Percentiles rank a stretch among this genome's conserved stretches.
phyloP scores from a whole-genome alignment of 345 rosid genomes.

The Pistacia vera region DNA sequence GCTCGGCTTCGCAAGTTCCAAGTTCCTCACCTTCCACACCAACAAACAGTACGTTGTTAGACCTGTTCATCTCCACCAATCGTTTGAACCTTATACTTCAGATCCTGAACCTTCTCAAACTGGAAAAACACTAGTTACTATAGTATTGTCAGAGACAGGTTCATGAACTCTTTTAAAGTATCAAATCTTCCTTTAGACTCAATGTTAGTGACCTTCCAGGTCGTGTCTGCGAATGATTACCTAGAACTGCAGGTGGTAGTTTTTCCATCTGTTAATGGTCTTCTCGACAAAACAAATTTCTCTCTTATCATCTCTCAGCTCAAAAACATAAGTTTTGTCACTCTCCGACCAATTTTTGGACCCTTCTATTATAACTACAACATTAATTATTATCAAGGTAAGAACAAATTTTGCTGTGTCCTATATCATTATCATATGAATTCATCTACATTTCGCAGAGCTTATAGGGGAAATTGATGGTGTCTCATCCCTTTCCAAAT shows the following conservation, averaged over 20 bases:
- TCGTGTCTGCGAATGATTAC: conserved; percentile 40
- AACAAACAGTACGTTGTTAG: too few relatives aligned
- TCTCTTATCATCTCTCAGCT: conserved; percentile 20
- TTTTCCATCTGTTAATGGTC: conserved; percentile 47
- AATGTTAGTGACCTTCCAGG: conserved; percentile 48
- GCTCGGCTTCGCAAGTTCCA: too few relatives aligned
- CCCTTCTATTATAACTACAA: background rate
- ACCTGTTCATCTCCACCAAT: too few relatives aligned
- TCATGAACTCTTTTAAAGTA: conserved; percentile 19
- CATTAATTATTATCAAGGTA: background rate
- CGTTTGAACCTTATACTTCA: conserved; percentile 18
- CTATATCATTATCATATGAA: background rate
- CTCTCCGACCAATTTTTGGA: background rate
- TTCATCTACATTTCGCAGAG: background rate
- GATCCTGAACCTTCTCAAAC: too few relatives aligned
- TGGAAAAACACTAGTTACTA: conserved; percentile 32
- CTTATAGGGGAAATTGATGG: background rate
- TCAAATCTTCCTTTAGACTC: conserved; percentile 60
- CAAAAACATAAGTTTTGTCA: background rate
- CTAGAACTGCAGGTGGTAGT: conserved; percentile 45
- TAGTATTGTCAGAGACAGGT: conserved; percentile 17
- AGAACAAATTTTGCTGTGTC: background rate
- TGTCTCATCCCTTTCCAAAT: background rate
- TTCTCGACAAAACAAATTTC: conserved; percentile 47
- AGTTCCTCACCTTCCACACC: too few relatives aligned